These are phyloP conservation scores for Podaxis sp. DNA, from an alignment of 768 basidiomycete genomes.

Conservation along the genomic window DNA sequence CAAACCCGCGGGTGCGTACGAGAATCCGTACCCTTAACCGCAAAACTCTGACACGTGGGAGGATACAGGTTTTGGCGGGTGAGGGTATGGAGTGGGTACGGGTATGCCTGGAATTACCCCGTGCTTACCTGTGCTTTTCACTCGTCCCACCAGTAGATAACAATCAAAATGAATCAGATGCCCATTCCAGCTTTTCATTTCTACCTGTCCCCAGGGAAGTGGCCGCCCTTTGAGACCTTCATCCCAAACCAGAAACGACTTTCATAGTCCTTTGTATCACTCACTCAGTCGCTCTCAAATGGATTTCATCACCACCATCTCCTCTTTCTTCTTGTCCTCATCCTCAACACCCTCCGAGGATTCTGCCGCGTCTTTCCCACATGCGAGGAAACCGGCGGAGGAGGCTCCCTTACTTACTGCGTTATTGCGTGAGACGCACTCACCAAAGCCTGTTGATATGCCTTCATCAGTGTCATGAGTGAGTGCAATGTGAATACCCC, in stretches of 20 bases:
- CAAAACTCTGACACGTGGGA: no score
- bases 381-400: constrained; percentile 19
- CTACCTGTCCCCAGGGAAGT: background rate
- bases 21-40: no score
- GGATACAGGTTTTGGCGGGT: no score
- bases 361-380: constrained; percentile 13
- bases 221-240: background rate
- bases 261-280: background rate
- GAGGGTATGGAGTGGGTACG: no score
- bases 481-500: background rate
- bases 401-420: constrained; percentile 20
- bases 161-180: constrained; percentile 5
- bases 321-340: constrained; percentile 13
- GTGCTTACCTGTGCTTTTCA: no score
- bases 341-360: constrained; percentile 17
- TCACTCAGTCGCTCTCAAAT: constrained; percentile 14
- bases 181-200: background rate
- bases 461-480: background rate
- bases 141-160: background rate
- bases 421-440: constrained; percentile 19
- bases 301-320: constrained; percentile 22
- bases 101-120: no score
- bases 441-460: background rate
- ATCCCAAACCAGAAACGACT: background rate
- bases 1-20: no score